Evolutionary conservation across 768 basidiomycete genomes (phyloP).

Genomic region (Boletus fagicola): DNA sequence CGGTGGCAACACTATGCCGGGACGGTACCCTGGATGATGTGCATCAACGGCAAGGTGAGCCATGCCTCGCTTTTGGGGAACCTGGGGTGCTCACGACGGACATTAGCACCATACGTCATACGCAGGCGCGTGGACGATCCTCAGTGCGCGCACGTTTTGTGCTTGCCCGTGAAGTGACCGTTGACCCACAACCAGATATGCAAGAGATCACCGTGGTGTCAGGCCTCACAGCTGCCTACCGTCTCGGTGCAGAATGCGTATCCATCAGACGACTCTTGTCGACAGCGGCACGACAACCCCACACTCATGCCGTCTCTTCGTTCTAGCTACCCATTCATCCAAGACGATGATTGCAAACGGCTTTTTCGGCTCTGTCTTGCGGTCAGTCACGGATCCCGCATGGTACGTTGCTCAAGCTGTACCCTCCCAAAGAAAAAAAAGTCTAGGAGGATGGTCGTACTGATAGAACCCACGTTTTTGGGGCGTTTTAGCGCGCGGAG

Average conservation of each 20-base stretch:
- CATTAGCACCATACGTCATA: not conserved
- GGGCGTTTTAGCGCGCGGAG: not conserved
- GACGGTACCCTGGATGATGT: not conserved
- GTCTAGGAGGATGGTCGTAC: not conserved
- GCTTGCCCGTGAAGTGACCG: not conserved
- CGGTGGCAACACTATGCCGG: not conserved
- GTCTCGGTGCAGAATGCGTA: not conserved
- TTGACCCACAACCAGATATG: not conserved
- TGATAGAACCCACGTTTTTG: not conserved
- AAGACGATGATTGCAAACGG: not conserved
- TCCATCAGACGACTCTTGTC: not conserved
- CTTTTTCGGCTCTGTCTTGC: not conserved
- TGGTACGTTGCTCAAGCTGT: not conserved
- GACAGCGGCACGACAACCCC: not conserved
- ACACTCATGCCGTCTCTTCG: not conserved
- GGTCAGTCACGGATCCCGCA: not conserved
- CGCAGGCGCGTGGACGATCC: not conserved
- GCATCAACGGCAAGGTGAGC: not conserved
- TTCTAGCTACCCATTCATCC: not conserved
- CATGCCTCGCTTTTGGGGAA: no score
- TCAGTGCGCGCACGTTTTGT: not conserved
- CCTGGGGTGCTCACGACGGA: not conserved
- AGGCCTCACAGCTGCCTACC: not conserved
- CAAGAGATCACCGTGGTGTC: constrained; percentile 3
- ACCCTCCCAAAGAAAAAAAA: not conserved